Evolutionary conservation across 1,284 basidiomycete genomes (phyloP).

Genomic region (Termitomyces sp.): DNA sequence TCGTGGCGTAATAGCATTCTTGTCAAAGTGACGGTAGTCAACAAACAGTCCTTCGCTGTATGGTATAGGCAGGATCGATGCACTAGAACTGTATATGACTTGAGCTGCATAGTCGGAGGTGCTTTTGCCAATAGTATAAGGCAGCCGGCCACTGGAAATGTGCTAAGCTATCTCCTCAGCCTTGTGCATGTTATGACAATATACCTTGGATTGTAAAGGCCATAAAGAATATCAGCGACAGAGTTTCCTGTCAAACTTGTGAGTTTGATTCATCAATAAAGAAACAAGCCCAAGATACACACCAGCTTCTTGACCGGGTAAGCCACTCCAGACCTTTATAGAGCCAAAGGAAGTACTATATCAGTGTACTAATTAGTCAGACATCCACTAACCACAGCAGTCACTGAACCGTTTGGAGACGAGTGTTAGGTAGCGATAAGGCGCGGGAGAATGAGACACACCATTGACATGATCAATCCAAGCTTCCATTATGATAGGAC

Average conservation of each 20-base stretch:
- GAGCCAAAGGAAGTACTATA: neutral
- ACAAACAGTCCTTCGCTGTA: constrained; percentile 54
- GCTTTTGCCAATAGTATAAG: constrained; percentile 60
- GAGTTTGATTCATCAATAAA: neutral
- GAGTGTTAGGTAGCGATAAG: neutral
- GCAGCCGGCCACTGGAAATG: constrained; percentile 39
- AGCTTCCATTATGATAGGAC: constrained; percentile 58
- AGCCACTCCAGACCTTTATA: constrained; percentile 44
- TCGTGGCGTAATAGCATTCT: constrained; percentile 49
- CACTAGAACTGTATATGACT: constrained; percentile 30
- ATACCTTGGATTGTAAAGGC: constrained; percentile 60
- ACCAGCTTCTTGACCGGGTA: constrained; percentile 72
- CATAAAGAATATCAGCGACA: constrained; percentile 58
- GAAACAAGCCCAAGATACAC: constrained; percentile 1
- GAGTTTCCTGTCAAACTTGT: constrained; percentile 41
- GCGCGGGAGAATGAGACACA: neutral
- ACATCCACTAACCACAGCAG: constrained; percentile 37
- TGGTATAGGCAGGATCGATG: constrained; percentile 30
- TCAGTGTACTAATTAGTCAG: neutral
- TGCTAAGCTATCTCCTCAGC: constrained; percentile 13
- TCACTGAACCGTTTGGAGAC: constrained; percentile 29
- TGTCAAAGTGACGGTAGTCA: constrained; percentile 64
- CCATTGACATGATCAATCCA: constrained; percentile 61
- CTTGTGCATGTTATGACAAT: constrained; percentile 3
- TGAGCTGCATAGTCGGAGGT: constrained; percentile 51